Evolutionary conservation across 2,329 filamentous ascomycete genomes (phyloP).

Genomic region (Botrytis fabae): DNA sequence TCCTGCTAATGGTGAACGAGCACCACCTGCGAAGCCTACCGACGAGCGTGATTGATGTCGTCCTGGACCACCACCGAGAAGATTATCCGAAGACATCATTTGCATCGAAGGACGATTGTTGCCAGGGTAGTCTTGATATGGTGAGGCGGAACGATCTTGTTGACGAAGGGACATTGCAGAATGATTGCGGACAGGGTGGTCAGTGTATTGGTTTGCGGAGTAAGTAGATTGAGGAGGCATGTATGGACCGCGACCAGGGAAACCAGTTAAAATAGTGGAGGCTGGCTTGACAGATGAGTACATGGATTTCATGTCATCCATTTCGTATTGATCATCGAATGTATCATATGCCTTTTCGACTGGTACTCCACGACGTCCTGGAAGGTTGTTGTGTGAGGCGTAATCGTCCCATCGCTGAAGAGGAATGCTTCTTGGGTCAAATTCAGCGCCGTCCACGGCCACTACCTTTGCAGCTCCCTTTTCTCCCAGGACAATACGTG

Average conservation of each 20-base stretch:
- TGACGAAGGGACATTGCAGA: conserved; percentile 66
- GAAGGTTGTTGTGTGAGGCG: conserved; percentile 79
- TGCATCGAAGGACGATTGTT: conserved; percentile 61
- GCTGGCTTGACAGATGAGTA: conserved; percentile 90
- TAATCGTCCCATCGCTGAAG: conserved; percentile 98
- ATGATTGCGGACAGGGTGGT: conserved; percentile 59
- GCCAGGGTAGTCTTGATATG: conserved; percentile 57
- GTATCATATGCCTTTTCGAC: conserved; percentile 65
- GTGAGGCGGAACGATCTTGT: conserved; percentile 52
- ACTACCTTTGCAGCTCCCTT: conserved; percentile 89
- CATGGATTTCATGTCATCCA: conserved; percentile 96
- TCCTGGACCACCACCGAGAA: conserved; percentile 42
- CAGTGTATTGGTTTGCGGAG: conserved; percentile 49
- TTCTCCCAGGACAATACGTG: conserved; percentile 93
- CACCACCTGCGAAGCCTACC: conserved; percentile 47
- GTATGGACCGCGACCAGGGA: conserved; percentile 66
- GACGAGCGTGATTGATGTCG: conserved; percentile 45
- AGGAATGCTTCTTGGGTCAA: conserved; percentile 89
- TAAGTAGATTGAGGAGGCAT: conserved; percentile 80
- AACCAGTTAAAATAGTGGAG: conserved; percentile 82
- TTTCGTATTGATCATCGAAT: conserved; percentile 82
- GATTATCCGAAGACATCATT: conserved; percentile 41
- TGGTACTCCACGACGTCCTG: conserved; percentile 77
- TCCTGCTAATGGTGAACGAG: conserved; percentile 48
- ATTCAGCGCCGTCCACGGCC: conserved; percentile 81